Evolutionary conservation across 805 yeast genomes (phyloP).

Genomic region (Ogataea siamensis): DNA sequence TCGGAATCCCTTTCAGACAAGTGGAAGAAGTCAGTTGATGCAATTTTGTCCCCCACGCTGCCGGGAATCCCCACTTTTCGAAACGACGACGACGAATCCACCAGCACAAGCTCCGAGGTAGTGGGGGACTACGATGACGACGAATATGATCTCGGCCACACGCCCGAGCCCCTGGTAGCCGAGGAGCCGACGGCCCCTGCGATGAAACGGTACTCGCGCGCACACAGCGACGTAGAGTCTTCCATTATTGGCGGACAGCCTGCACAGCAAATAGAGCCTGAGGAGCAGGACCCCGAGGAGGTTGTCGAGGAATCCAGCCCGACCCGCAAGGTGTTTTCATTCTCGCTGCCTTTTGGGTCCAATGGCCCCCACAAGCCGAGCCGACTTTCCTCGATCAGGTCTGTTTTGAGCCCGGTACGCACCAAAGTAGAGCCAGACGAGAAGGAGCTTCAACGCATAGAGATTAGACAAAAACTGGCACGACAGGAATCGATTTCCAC

Average conservation of each 20-base stretch:
- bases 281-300: slow-evolving; percentile 17
- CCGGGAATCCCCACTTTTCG: slow-evolving; percentile 1
- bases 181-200: background rate
- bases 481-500: slow-evolving; percentile 61
- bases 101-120: slow-evolving; percentile 17
- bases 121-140: slow-evolving; percentile 29
- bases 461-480: slow-evolving; percentile 41
- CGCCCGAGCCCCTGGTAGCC: background rate
- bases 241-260: slow-evolving; percentile 53
- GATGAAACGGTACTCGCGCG: background rate
- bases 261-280: slow-evolving; percentile 15
- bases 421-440: slow-evolving; percentile 19
- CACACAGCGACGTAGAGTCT: slow-evolving; percentile 34
- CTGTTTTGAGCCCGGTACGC: slow-evolving; percentile 8
- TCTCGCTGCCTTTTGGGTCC: slow-evolving; percentile 60
- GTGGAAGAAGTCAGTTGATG: slow-evolving; percentile 7
- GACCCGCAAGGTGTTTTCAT: slow-evolving; percentile 43
- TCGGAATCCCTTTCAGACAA: slow-evolving; percentile 1
- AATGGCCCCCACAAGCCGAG: slow-evolving; percentile 20
- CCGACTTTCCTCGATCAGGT: slow-evolving; percentile 17
- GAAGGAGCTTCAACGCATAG: slow-evolving; percentile 31
- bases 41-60: slow-evolving; percentile 1
- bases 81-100: slow-evolving; percentile 22
- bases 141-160: slow-evolving; percentile 9
- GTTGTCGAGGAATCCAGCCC: slow-evolving; percentile 27